These are phyloP conservation scores for Rhodotorula paludigena DNA, from an alignment of 768 basidiomycete species.

Conservation along the genomic window DNA sequence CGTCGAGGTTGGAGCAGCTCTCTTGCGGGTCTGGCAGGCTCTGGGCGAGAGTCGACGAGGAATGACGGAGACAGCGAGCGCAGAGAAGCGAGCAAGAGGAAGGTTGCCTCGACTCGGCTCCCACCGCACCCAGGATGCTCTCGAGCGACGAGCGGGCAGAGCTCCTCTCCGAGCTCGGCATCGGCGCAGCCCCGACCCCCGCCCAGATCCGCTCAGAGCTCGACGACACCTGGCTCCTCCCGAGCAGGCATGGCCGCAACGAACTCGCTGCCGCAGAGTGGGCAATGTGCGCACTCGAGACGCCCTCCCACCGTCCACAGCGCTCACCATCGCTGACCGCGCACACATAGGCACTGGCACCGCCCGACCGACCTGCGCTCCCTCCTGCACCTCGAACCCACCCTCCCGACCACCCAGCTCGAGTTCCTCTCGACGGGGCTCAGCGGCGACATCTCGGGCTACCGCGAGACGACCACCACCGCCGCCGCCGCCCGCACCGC, in stretches of 20 bases:
- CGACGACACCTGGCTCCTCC: constrained; percentile 23
- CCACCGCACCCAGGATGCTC: constrained; percentile 16
- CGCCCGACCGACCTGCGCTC: constrained; percentile 52
- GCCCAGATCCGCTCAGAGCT: constrained; percentile 51
- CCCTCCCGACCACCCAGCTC: constrained; percentile 68
- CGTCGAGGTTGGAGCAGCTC: too few relatives aligned
- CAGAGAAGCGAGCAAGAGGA: background rate
- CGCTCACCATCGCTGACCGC: too few relatives aligned
- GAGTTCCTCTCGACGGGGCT: constrained; percentile 71
- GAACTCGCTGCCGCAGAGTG: constrained; percentile 29
- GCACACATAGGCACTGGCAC: constrained; percentile 25
- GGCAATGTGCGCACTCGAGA: constrained; percentile 20
- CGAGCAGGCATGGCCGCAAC: constrained; percentile 8
- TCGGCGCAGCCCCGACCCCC: constrained; percentile 58
- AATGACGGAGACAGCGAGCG: constrained; percentile 5
- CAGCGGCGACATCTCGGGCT: constrained; percentile 73
- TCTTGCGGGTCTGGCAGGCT: background rate
- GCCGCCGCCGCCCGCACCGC: constrained; percentile 57
- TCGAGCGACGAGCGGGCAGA: constrained; percentile 11
- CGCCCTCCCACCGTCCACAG: background rate
- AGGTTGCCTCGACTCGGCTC: background rate
- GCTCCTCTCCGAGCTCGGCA: constrained; percentile 58
- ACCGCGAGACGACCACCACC: constrained; percentile 60
- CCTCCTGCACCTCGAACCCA: constrained; percentile 62
- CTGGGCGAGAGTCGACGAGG: background rate